Evolutionary conservation across 1,139 yeast genomes (phyloP).

Genomic region (Hyphopichia khmerensis): DNA sequence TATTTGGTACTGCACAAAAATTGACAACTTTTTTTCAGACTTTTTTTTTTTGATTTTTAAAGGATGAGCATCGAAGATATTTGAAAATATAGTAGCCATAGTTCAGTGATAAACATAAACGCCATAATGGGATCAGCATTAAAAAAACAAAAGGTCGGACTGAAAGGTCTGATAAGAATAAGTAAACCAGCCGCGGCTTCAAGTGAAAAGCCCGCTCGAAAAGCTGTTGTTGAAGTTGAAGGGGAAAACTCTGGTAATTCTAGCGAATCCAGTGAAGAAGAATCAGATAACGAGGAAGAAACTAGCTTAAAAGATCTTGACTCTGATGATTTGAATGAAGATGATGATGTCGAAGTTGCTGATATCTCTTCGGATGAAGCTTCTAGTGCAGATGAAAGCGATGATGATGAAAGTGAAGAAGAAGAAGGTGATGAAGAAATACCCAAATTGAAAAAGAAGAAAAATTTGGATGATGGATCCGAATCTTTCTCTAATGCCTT

Average conservation of each 20-base stretch:
- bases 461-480: slow-evolving; percentile 64
- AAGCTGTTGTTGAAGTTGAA: slow-evolving; percentile 6
- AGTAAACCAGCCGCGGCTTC: slow-evolving; percentile 5
- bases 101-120: too few relatives aligned
- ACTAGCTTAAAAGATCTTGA: slow-evolving; percentile 7
- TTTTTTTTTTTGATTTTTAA: neutral
- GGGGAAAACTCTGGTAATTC: slow-evolving; percentile 3
- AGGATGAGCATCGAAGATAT: slow-evolving; percentile 5
- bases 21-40: too few relatives aligned
- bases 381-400: slow-evolving; percentile 22
- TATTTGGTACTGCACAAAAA: too few relatives aligned
- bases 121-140: slow-evolving; percentile 16
- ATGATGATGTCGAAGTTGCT: slow-evolving; percentile 12
- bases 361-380: slow-evolving; percentile 13
- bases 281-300: slow-evolving; percentile 4
- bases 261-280: slow-evolving; percentile 9
- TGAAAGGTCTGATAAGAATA: slow-evolving; percentile 7
- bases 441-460: slow-evolving; percentile 52
- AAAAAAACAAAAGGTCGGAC: slow-evolving; percentile 18
- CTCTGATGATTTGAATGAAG: slow-evolving; percentile 11
- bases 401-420: slow-evolving; percentile 20
- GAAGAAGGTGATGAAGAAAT: slow-evolving; percentile 35
- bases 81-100: too few relatives aligned
- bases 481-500: slow-evolving; percentile 79
- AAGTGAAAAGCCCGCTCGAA: slow-evolving; percentile 6